Evolutionary conservation across 257 asterid genomes (phyloP).

Genomic region (Cynanchum wilfordii): DNA sequence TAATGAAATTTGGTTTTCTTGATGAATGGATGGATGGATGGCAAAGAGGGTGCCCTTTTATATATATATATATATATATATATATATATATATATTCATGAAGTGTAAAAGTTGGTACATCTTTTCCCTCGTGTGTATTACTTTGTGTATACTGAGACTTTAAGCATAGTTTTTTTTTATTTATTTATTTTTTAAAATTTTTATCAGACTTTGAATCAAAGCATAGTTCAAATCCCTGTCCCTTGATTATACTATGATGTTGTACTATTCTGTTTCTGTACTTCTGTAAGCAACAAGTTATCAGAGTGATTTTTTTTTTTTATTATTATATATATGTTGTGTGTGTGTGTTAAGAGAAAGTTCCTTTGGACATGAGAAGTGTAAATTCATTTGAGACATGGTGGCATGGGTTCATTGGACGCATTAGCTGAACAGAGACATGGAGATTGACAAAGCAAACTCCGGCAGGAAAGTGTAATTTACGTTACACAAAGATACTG

Average conservation of each 20-base stretch:
- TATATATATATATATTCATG: neutral
- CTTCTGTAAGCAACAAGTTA: neutral
- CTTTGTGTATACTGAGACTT: conserved; percentile 39
- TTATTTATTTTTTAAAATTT: too few species aligned
- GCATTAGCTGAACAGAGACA: too few species aligned
- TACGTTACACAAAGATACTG: too few species aligned
- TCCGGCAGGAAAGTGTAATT: too few species aligned
- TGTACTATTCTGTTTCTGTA: neutral
- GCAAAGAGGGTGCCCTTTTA: conserved; percentile 21
- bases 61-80: neutral
- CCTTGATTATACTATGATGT: conserved; percentile 12
- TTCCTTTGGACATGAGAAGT: neutral
- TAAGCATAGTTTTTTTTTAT: conserved; percentile 41
- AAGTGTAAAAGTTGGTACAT: conserved; percentile 26
- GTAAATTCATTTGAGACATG: too few species aligned
- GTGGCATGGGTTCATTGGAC: too few species aligned
- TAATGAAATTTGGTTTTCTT: neutral
- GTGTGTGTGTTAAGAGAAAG: too few species aligned
- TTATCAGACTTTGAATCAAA: conserved; percentile 34
- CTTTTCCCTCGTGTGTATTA: conserved; percentile 2
- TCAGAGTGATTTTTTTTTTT: too few species aligned
- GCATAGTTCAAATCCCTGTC: conserved; percentile 16
- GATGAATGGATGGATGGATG: conserved; percentile 5
- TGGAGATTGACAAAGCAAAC: too few species aligned
- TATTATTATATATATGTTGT: too few species aligned